Evolutionary conservation across 108 stramenopile genomes (phyloP), one percentile per base, ranked within the genome.

Genomic region (Aurantiochytrium sp.): DNA sequence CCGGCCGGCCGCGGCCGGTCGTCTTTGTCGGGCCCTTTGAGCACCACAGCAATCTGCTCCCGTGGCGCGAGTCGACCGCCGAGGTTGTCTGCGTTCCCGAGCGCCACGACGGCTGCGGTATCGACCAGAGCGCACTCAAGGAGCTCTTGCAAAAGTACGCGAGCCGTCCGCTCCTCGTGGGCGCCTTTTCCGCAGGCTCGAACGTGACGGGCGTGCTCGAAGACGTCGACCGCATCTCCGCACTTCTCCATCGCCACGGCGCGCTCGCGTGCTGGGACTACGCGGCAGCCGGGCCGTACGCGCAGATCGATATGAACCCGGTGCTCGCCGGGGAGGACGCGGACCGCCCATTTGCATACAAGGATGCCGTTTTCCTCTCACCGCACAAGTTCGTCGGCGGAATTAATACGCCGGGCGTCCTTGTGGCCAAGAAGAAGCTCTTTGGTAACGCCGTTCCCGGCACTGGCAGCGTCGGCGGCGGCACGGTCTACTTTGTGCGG

Each of bases 401-500:
- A 27, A 87, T 91, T 8, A 94, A 94, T 32, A 95, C 98, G 4
- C 97, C 98, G 4, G 96, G 97, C 12, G 95, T 98, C 1, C 88
- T 97, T 87, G 89, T 97, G 42, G 89, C 96, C 22, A 97, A 98
- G 87, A 96, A 96, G 55, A 91, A 86, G 34, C 86, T 97, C 42
- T 91, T 98, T 17, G 89, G 89, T 42, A 95, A 95, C 55, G 86
- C 90, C 22, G 95, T 94, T 90, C 94, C 96, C 42, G 95, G 42
- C 6, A 39, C 96, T 2, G 52, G 73, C 5, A 42, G 91, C 31
- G 91, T 93, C 24, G 96, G 96, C 10, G 99, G 99, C n/a, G 99
- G 99, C 39, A 98, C 98, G 0, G 98, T 98, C 12, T 98, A 98
- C 89, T 98, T 97, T 90, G 97, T 98, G 54, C 97, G 96, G 17